phyloP scores from a whole-genome alignment of 768 basidiomycete genomes.

The Termitomyces bulborhizus region DNA sequence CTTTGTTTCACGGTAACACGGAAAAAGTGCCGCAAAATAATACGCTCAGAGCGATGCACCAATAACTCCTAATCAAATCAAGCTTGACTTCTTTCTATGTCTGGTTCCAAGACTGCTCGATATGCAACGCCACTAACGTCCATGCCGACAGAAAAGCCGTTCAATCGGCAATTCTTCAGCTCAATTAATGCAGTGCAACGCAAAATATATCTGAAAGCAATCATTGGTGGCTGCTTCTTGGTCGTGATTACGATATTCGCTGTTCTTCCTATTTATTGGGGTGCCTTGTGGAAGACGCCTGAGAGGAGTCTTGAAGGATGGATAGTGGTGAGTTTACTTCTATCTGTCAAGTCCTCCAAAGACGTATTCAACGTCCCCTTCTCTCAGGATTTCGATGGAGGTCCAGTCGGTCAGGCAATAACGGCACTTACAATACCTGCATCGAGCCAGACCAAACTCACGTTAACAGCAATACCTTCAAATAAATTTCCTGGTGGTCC shows the following conservation, averaged over 20 bases:
- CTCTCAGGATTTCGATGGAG: slow-evolving; percentile 51
- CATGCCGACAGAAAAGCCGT: neutral
- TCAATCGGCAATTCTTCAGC: slow-evolving; percentile 9
- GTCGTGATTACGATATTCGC: slow-evolving; percentile 15
- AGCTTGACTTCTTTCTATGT: neutral
- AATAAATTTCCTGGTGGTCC: slow-evolving; percentile 35
- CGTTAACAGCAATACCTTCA: slow-evolving; percentile 34
- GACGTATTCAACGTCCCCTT: neutral
- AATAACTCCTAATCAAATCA: neutral
- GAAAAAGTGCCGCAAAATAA: neutral
- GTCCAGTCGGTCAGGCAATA: slow-evolving; percentile 38
- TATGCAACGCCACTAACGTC: neutral
- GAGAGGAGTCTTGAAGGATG: slow-evolving; percentile 15
- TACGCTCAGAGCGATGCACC: neutral
- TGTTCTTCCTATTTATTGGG: slow-evolving; percentile 20
- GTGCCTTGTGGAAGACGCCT: slow-evolving; percentile 17
- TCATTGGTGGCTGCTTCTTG: slow-evolving; percentile 9
- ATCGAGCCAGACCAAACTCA: slow-evolving; percentile 25
- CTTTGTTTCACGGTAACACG: neutral
- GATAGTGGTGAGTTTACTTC: slow-evolving; percentile 15
- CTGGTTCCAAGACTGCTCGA: neutral
- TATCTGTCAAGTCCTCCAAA: neutral
- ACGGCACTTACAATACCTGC: slow-evolving; percentile 24
- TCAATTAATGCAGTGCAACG: slow-evolving; percentile 5
- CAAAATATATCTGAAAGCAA: slow-evolving; percentile 11